Conservation (phyloP, 2,329 filamentous ascomycete genomes). For the Leptographium wingfieldii region DNA sequence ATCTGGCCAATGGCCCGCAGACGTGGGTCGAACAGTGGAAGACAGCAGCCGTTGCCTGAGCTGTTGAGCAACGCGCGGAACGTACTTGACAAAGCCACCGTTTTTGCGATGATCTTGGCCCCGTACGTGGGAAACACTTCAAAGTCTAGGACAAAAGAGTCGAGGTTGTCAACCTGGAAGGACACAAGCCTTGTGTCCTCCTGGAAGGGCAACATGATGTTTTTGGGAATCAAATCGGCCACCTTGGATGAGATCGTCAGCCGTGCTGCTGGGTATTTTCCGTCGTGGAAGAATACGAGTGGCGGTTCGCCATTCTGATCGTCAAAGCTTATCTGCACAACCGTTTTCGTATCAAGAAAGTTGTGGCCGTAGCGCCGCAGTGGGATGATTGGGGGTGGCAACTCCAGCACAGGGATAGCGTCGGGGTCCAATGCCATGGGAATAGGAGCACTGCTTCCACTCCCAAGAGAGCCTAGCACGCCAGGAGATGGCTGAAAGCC, state of each 20-base stretch:
- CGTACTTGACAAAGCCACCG: slow-evolving; percentile 76
- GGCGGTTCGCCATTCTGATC: slow-evolving; percentile 61
- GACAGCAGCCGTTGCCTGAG: slow-evolving; percentile 63
- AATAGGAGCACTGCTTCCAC: slow-evolving; percentile 35
- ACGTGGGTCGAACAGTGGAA: slow-evolving; percentile 86
- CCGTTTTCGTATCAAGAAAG: slow-evolving; percentile 94
- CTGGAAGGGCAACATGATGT: slow-evolving; percentile 88
- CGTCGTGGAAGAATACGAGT: slow-evolving; percentile 91
- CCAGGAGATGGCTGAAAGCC: slow-evolving; percentile 21
- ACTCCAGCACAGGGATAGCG: slow-evolving; percentile 79
- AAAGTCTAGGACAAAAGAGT: slow-evolving; percentile 89
- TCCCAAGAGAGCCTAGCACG: slow-evolving; percentile 21
- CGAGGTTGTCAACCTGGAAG: slow-evolving; percentile 90
- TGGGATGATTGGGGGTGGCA: slow-evolving; percentile 93
- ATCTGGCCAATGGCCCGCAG: slow-evolving; percentile 87
- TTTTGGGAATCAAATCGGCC: slow-evolving; percentile 91
- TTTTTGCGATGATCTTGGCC: slow-evolving; percentile 93
- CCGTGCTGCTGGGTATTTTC: slow-evolving; percentile 88
- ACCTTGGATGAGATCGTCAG: slow-evolving; percentile 94
- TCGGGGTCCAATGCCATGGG: slow-evolving; percentile 66
- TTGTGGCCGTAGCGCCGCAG: slow-evolving; percentile 93
- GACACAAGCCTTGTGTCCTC: slow-evolving; percentile 89
- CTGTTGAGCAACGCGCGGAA: slow-evolving; percentile 67
- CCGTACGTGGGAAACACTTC: slow-evolving; percentile 97
- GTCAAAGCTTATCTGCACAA: slow-evolving; percentile 85